Evolutionary conservation across 2,329 filamentous ascomycete species (phyloP), one percentile per base, ranked within the genome.

Genomic region (Calonectria leucothoes): DNA sequence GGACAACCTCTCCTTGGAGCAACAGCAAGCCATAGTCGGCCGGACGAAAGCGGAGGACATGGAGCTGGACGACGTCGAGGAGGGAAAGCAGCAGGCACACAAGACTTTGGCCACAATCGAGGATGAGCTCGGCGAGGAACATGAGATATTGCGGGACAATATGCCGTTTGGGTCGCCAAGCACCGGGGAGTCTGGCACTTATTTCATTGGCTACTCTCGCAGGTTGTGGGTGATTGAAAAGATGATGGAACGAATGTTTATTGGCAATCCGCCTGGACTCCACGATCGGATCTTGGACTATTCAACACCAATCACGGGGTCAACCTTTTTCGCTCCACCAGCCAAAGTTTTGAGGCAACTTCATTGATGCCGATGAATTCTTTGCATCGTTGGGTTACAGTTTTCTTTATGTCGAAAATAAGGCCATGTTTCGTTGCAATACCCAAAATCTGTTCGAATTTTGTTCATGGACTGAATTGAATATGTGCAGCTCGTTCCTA

Each of bases 121-220:
- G 55, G 88, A 89, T 70, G 86, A 88, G 4, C 71, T 85, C 10
- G 89, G 89, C 0, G 81, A 84, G 10, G 90, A 91, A 79, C 82
- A 89, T 74, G 86, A 85, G 42, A 90, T 91, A 49, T 81, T 91
- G 3, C 84, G 90, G 0, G 90, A 91, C 71, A 92, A 91, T 74
- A 91, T 91, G 90, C 90, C 90, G 0, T 91, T 91, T 80, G 90
- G 90, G 0, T 88, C 87, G 0, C 89, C 89, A 0, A 87, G 85
- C 0, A 79, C 83, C 0, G 86, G 84, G 0, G 85, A 91, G 77
- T 91, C 88, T 72, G 90, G 90, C 1, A 91, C 90, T 0, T 91
- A 91, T 79, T 91, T 91, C 68, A 90, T 91, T 65, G 89, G 88
- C 0, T 91, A 91, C 77, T 87, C 89, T 2, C 82, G 84, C 29